Conservation (phyloP, 1,139 yeast genomes). For the Yamadazyma friedrichii region DNA sequence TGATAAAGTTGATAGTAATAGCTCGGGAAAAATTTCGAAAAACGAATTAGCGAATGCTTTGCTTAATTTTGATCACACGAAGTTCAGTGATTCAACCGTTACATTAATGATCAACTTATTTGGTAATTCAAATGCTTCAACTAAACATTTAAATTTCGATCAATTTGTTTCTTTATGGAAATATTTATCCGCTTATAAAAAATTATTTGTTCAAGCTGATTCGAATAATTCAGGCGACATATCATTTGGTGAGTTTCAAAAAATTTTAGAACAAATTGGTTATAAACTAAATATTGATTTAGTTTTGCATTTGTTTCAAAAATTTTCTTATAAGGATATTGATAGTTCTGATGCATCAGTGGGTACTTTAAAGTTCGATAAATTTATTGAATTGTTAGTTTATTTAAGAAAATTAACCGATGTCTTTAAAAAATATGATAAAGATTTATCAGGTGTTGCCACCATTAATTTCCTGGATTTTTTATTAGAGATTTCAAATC, state of each 20-base stretch:
- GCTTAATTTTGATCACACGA: conserved; percentile 62
- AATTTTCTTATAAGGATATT: conserved; percentile 47
- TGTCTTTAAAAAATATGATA: conserved; percentile 73
- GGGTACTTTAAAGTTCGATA: conserved; percentile 73
- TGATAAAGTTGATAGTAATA: conserved; percentile 53
- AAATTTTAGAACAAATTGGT: conserved; percentile 69
- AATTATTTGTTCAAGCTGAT: conserved; percentile 65
- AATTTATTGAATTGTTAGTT: conserved; percentile 77
- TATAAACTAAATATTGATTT: conserved; percentile 63
- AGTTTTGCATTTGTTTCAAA: conserved; percentile 59
- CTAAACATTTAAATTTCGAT: conserved; percentile 47
- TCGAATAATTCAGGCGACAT: conserved; percentile 59
- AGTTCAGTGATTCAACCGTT: conserved; percentile 63
- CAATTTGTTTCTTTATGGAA: conserved; percentile 76
- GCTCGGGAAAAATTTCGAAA: conserved; percentile 57
- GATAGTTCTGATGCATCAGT: conserved; percentile 32
- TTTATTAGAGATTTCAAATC: conserved; percentile 57
- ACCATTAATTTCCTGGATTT: conserved; percentile 78
- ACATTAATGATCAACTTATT: conserved; percentile 66
- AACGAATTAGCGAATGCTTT: conserved; percentile 62
- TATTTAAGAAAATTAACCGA: conserved; percentile 77
- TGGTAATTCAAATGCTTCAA: conserved; percentile 39
- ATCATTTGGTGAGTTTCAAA: conserved; percentile 65
- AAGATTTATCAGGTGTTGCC: conserved; percentile 74
- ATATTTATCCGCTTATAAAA: conserved; percentile 69